Evolutionary conservation across 345 rosid species (phyloP).

Genomic region (Euphorbia lathyris): DNA sequence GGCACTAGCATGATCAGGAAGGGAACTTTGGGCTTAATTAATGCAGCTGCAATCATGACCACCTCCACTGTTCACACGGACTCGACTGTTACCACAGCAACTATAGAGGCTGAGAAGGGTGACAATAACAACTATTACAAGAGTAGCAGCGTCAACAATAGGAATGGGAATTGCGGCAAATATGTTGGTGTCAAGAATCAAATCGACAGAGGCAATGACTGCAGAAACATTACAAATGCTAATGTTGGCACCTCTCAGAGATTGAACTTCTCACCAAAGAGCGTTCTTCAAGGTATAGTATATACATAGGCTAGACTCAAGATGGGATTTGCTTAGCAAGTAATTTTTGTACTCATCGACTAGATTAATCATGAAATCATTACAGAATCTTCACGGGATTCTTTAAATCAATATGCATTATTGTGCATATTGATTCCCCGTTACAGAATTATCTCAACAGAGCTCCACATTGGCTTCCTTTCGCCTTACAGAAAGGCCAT

Average conservation of each 20-base stretch:
- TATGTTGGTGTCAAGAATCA: slow-evolving; percentile 8
- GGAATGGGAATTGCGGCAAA: slow-evolving; percentile 25
- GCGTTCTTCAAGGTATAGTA: slow-evolving; percentile 62
- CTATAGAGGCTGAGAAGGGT: not conserved
- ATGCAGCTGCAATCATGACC: not conserved
- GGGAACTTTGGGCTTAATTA: not conserved
- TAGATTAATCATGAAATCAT: too few relatives aligned
- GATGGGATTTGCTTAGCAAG: not conserved
- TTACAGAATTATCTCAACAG: too few relatives aligned
- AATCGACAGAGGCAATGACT: slow-evolving; percentile 14
- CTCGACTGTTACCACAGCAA: slow-evolving; percentile 1
- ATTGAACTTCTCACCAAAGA: slow-evolving; percentile 48
- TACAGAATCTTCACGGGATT: too few relatives aligned
- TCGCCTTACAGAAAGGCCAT: not conserved
- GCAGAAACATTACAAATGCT: slow-evolving; percentile 10
- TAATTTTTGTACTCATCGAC: not conserved
- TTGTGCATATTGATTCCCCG: not conserved
- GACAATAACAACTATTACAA: slow-evolving; percentile 7
- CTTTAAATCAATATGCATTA: not conserved
- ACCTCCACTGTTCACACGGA: slow-evolving; percentile 5
- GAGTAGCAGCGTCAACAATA: slow-evolving; percentile 7
- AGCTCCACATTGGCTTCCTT: not conserved
- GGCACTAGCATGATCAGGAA: not conserved
- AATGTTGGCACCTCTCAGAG: slow-evolving; percentile 25
- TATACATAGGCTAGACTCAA: not conserved